Conservation (phyloP, 257 asterid species). For the Apocynum venetum region DNA sequence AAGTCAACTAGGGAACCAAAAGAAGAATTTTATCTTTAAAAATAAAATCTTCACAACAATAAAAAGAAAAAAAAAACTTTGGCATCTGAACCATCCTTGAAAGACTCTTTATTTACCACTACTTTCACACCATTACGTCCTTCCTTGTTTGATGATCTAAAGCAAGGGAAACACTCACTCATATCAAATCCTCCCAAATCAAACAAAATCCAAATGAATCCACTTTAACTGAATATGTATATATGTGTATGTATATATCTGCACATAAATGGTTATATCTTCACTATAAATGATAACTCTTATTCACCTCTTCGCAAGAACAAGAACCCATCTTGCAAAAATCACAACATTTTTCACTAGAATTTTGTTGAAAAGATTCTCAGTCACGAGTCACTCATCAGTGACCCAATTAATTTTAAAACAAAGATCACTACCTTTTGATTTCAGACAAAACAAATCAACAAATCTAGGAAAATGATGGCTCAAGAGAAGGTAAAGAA, state of each 20-base stretch:
- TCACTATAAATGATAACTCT: constrained; percentile 20
- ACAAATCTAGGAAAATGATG: constrained; percentile 70
- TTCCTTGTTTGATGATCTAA: constrained; percentile 66
- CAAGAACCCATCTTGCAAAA: constrained; percentile 51
- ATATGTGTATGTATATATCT: constrained; percentile 16
- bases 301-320: constrained; percentile 33
- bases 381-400: constrained; percentile 35
- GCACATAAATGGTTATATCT: constrained; percentile 16
- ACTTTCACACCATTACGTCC: constrained; percentile 50
- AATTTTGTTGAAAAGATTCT: constrained; percentile 25
- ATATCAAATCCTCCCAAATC: constrained; percentile 41
- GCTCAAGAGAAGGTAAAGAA: constrained; percentile 47
- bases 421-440: constrained; percentile 45
- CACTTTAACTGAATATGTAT: constrained; percentile 31
- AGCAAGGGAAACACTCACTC: constrained; percentile 91
- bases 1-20: not conserved
- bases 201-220: constrained; percentile 33
- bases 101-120: constrained; percentile 58
- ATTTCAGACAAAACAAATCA: constrained; percentile 62
- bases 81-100: constrained; percentile 51
- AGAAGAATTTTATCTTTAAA: not conserved
- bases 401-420: constrained; percentile 40
- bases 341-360: constrained; percentile 34
- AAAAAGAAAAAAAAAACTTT: constrained; percentile 5
- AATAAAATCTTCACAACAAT: constrained; percentile 20